Evolutionary conservation across 495 filamentous ascomycete genomes (phyloP).

Genomic region (Viridothelium virens): DNA sequence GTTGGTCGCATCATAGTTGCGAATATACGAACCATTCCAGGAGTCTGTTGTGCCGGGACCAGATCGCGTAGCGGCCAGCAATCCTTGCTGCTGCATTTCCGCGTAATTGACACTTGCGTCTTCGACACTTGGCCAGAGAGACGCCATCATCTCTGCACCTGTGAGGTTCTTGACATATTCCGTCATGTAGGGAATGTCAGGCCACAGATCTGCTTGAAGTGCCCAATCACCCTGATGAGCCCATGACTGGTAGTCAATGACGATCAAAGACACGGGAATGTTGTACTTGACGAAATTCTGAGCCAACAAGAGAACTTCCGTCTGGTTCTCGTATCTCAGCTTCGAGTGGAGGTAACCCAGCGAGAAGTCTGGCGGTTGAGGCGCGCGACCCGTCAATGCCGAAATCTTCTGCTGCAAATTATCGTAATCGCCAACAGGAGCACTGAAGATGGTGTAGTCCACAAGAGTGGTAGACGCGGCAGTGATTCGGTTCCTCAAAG

Average conservation of each 20-base stretch:
- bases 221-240: conserved; percentile 18
- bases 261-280: conserved; percentile 16
- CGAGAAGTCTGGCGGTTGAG: conserved; percentile 14
- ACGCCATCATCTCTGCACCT: conserved; percentile 19
- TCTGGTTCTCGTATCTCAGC: conserved; percentile 18
- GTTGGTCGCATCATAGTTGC: conserved; percentile 20
- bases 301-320: conserved; percentile 14
- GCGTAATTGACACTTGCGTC: conserved; percentile 19
- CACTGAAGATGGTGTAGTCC: conserved; percentile 19
- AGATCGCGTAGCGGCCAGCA: conserved; percentile 14
- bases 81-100: conserved; percentile 13
- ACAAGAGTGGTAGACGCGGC: conserved; percentile 15
- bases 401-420: conserved; percentile 13
- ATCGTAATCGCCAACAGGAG: conserved; percentile 15
- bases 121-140: conserved; percentile 18
- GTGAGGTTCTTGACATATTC: conserved; percentile 16
- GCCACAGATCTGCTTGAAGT: conserved; percentile 15
- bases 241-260: conserved; percentile 20
- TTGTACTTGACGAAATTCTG: conserved; percentile 17
- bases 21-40: conserved; percentile 18
- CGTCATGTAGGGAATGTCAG: conserved; percentile 17
- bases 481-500: conserved; percentile 14
- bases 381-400: conserved; percentile 16
- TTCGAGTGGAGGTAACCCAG: conserved; percentile 16
- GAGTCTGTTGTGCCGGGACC: conserved; percentile 17